phyloP scores from a whole-genome alignment of 768 basidiomycete genomes.

The Paxillus ammoniavirescens region DNA sequence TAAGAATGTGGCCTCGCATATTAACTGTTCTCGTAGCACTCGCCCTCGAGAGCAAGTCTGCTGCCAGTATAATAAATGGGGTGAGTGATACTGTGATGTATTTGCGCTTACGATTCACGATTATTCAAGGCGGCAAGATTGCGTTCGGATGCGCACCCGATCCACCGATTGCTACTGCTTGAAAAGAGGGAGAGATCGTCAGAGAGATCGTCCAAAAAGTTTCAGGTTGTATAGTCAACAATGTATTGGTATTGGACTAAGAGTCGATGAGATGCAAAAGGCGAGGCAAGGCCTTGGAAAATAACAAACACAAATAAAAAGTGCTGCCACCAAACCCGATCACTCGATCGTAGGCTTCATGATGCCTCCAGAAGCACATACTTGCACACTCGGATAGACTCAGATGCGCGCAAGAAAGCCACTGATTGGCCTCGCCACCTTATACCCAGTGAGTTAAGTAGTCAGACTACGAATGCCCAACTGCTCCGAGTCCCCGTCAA shows the following conservation, averaged over 20 bases:
- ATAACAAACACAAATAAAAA: not conserved
- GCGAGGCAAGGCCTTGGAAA: not conserved
- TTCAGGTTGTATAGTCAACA: not conserved
- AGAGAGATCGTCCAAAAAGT: not conserved
- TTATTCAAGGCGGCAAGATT: slow-evolving; percentile 1
- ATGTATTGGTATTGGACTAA: not conserved
- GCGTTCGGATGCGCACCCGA: slow-evolving; percentile 2
- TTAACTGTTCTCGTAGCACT: not conserved
- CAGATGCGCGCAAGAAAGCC: too few species aligned
- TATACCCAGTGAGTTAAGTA: too few species aligned
- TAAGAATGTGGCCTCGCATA: not conserved
- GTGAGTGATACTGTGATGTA: not conserved
- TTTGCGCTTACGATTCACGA: not conserved
- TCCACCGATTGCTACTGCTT: not conserved
- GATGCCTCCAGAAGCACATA: too few species aligned
- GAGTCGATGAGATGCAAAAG: too few species aligned
- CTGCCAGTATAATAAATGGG: slow-evolving; percentile 5
- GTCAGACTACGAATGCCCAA: too few species aligned
- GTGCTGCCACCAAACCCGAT: too few species aligned
- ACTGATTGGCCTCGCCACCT: too few species aligned
- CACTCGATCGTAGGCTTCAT: too few species aligned
- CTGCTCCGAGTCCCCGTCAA: too few species aligned
- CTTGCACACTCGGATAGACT: too few species aligned
- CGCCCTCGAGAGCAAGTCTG: slow-evolving; percentile 2
- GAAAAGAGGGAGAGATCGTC: not conserved